Conservation (phyloP, 2,329 filamentous ascomycete genomes). For the Setomelanomma holmii region DNA sequence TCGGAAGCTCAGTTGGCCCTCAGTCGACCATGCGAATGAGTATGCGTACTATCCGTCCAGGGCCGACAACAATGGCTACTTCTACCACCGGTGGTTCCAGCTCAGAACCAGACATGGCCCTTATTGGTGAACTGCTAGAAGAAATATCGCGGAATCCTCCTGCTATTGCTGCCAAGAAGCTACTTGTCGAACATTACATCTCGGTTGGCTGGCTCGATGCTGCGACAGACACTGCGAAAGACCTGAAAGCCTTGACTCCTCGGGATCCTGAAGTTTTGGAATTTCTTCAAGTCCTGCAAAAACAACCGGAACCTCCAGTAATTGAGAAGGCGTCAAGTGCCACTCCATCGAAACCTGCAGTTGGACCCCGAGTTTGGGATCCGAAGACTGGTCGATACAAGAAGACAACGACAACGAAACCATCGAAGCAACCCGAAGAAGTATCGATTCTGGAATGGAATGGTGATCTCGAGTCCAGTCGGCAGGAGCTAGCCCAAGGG, state of each 20-base stretch:
- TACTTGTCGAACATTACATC: constrained; percentile 44
- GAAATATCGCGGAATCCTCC: constrained; percentile 39
- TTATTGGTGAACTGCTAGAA: constrained; percentile 42
- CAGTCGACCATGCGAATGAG: background rate
- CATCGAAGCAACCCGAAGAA: constrained; percentile 6
- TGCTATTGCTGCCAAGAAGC: constrained; percentile 35
- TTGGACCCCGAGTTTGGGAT: constrained; percentile 17
- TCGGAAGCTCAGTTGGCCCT: too few relatives aligned
- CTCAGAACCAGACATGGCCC: constrained; percentile 38
- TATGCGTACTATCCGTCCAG: background rate
- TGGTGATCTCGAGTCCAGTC: constrained; percentile 27
- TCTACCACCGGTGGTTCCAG: constrained; percentile 21
- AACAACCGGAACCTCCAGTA: constrained; percentile 30
- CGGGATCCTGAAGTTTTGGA: constrained; percentile 31
- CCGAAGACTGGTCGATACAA: constrained; percentile 16
- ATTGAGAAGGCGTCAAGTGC: constrained; percentile 5
- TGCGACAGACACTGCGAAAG: constrained; percentile 36
- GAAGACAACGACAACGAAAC: constrained; percentile 5
- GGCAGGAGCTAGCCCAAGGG: constrained; percentile 31
- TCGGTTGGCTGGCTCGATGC: constrained; percentile 44
- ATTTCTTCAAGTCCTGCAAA: constrained; percentile 28
- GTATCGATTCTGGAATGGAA: constrained; percentile 9
- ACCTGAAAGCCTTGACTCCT: constrained; percentile 31
- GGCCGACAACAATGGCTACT: constrained; percentile 3
- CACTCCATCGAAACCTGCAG: background rate